Conservation (phyloP, 2,329 filamentous ascomycete genomes). For the Bisporella sp. region DNA sequence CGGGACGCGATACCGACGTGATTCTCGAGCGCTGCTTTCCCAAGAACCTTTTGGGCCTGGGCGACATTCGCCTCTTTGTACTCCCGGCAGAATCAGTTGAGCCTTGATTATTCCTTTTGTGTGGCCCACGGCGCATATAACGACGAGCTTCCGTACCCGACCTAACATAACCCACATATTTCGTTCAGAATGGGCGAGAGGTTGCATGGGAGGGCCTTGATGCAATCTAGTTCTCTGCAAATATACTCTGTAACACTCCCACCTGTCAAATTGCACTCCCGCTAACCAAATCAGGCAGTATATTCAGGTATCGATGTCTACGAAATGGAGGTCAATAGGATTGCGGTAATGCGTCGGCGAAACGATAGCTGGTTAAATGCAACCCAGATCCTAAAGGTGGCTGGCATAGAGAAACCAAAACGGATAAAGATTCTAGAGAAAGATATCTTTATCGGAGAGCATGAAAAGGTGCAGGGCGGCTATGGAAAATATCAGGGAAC, state of each 20-base stretch:
- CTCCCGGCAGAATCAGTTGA: conserved; percentile 23
- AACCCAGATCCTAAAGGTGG: conserved; percentile 96
- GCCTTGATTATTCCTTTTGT: conserved; percentile 14
- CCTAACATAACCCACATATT: conserved; percentile 17
- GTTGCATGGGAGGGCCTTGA: conserved; percentile 24
- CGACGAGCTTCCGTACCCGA: conserved; percentile 9
- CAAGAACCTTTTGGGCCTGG: too few species aligned
- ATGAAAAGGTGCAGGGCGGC: conserved; percentile 97
- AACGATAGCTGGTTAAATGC: conserved; percentile 96
- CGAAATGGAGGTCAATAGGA: conserved; percentile 92
- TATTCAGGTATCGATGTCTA: conserved; percentile 96
- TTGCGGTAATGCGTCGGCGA: conserved; percentile 93
- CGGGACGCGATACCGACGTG: too few species aligned
- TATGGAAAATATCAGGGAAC: conserved; percentile 99
- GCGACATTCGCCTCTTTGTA: too few species aligned
- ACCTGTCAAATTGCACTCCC: neutral
- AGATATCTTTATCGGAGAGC: conserved; percentile 90
- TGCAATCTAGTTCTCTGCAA: conserved; percentile 35
- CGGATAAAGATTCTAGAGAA: conserved; percentile 97
- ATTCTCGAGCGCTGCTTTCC: too few species aligned
- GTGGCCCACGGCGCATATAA: conserved; percentile 16
- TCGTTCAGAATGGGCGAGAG: conserved; percentile 28
- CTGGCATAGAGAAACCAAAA: conserved; percentile 94
- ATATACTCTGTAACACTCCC: conserved; percentile 58
- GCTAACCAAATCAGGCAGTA: conserved; percentile 51